phyloP scores from a whole-genome alignment of 768 basidiomycete species.

The Suillus subluteus region DNA sequence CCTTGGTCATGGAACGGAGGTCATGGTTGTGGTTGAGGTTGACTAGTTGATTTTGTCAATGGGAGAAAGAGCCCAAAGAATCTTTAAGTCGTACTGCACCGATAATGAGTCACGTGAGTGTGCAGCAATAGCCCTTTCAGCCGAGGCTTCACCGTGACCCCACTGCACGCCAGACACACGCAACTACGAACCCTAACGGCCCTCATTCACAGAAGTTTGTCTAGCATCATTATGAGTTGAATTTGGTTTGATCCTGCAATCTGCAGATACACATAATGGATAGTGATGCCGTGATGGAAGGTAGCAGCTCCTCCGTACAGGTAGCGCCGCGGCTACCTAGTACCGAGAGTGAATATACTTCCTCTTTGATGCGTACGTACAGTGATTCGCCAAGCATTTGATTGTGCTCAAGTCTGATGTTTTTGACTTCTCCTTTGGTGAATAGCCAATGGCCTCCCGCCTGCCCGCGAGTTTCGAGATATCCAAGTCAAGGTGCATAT shows the following conservation, averaged over 20 bases:
- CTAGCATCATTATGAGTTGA: not conserved
- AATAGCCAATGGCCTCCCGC: conserved; percentile 9
- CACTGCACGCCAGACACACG: conserved; percentile 3
- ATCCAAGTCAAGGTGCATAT: conserved; percentile 87
- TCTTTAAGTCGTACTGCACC: not conserved
- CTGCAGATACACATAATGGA: conserved; percentile 38
- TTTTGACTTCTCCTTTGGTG: conserved; percentile 6
- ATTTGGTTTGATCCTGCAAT: not conserved
- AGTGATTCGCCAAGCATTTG: conserved; percentile 1
- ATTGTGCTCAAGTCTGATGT: conserved; percentile 1
- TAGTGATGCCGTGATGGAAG: conserved; percentile 33
- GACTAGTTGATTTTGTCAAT: not conserved
- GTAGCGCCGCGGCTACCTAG: conserved; percentile 14
- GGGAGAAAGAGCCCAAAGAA: not conserved
- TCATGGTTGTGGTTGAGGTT: not conserved
- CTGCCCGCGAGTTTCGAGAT: conserved; percentile 67
- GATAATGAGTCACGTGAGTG: not conserved
- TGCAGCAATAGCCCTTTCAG: not conserved
- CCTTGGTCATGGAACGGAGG: not conserved
- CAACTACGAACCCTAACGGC: conserved; percentile 2
- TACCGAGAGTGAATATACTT: conserved; percentile 4
- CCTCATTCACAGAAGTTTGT: not conserved
- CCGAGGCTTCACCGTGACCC: not conserved
- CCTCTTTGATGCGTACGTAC: conserved; percentile 9
- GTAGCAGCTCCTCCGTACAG: conserved; percentile 25